Conservation (phyloP, 2,329 filamentous ascomycete species). For the Botrytis pseudocinerea region DNA sequence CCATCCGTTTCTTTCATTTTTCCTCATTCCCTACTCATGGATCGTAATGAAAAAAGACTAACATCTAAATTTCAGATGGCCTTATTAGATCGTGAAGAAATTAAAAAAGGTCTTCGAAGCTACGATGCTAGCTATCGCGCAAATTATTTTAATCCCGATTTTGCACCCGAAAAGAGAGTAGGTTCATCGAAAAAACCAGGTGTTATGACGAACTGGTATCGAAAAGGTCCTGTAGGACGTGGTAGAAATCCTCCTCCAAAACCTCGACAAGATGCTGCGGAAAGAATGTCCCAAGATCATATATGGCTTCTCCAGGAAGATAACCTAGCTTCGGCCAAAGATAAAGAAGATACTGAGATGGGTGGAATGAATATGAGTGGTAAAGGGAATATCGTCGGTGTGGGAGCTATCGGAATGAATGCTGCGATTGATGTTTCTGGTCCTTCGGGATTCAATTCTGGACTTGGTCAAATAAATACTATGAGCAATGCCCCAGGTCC, state of each 20-base stretch:
- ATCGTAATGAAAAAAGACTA: not conserved
- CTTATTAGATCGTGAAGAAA: not conserved
- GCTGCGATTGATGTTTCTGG: not conserved
- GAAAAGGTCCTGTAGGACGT: conserved; percentile 5
- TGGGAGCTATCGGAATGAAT: not conserved
- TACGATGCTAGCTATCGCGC: conserved; percentile 3
- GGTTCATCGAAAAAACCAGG: not conserved
- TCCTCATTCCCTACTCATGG: not conserved
- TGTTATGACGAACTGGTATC: conserved; percentile 13
- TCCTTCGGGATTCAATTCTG: not conserved
- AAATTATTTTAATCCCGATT: not conserved
- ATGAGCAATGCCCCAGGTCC: not conserved
- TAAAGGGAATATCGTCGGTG: not conserved
- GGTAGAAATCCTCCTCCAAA: conserved; percentile 2
- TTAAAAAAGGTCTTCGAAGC: not conserved
- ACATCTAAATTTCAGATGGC: not conserved
- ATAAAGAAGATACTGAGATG: not conserved
- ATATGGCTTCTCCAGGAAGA: not conserved
- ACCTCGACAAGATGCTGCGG: not conserved
- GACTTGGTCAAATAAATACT: not conserved
- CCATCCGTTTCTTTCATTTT: not conserved
- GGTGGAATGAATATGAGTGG: not conserved
- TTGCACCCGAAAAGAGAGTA: not conserved
- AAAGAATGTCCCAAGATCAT: conserved; percentile 6
- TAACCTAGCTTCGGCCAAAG: too few relatives aligned